Evolutionary conservation across 768 basidiomycete genomes (phyloP).

Genomic region (Candolleomyces aberdarensis): DNA sequence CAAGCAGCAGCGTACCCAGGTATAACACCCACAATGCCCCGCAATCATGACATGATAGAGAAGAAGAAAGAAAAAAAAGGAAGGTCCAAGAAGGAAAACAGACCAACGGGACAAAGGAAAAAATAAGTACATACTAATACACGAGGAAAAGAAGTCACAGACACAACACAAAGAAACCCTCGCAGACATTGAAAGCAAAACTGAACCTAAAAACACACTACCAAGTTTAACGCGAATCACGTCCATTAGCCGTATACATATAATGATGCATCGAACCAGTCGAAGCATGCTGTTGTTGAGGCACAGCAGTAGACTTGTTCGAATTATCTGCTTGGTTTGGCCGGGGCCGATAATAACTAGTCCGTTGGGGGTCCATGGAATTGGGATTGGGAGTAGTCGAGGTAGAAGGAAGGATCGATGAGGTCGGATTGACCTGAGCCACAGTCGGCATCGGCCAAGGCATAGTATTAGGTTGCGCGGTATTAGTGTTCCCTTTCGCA

Average conservation of each 20-base stretch:
- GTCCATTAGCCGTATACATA: slow-evolving; percentile 21
- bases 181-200: not conserved
- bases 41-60: too few species aligned
- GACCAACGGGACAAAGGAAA: too few species aligned
- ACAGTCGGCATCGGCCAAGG: slow-evolving; percentile 78
- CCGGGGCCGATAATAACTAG: slow-evolving; percentile 54
- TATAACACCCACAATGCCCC: too few species aligned
- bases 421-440: slow-evolving; percentile 49
- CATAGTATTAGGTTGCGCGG: slow-evolving; percentile 25
- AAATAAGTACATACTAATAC: too few species aligned
- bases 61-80: too few species aligned
- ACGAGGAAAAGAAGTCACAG: too few species aligned
- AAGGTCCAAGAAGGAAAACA: too few species aligned
- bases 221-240: not conserved
- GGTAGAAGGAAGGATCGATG: slow-evolving; percentile 47
- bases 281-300: not conserved
- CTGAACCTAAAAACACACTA: not conserved
- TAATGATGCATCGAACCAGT: slow-evolving; percentile 15
- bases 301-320: not conserved
- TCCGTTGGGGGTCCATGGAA: slow-evolving; percentile 38
- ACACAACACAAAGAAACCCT: not conserved
- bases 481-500: slow-evolving; percentile 4
- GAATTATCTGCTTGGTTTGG: slow-evolving; percentile 2
- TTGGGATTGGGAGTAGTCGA: slow-evolving; percentile 16
- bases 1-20: too few species aligned